Conservation (phyloP, 306 rosid species). For the Cucurbita argyrosperma region DNA sequence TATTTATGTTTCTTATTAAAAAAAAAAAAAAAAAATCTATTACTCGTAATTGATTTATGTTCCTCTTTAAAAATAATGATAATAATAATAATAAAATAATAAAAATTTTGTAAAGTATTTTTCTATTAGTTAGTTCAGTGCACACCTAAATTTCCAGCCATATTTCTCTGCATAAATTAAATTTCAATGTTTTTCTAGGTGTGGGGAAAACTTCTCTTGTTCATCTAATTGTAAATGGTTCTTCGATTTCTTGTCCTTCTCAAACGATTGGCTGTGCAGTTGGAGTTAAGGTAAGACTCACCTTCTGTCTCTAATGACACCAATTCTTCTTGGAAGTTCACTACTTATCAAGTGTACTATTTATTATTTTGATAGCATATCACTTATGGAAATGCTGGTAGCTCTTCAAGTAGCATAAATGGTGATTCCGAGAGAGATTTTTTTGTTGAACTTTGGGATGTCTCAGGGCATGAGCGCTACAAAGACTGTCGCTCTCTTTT, state of each 20-base stretch:
- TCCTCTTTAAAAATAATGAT: neutral
- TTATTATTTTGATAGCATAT: constrained; percentile 35
- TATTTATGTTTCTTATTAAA: neutral
- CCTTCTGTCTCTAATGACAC: neutral
- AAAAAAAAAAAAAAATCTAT: neutral
- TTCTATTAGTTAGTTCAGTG: neutral
- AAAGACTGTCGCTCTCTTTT: constrained; percentile 87
- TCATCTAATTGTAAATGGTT: constrained; percentile 71
- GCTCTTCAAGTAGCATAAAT: constrained; percentile 77
- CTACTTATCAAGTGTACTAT: constrained; percentile 1
- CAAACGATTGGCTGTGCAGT: constrained; percentile 93
- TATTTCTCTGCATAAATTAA: neutral
- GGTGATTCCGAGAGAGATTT: constrained; percentile 86
- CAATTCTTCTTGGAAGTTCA: constrained; percentile 7
- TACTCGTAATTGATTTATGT: neutral
- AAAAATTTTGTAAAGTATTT: neutral
- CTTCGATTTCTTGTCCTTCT: constrained; percentile 52
- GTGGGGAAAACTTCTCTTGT: constrained; percentile 94
- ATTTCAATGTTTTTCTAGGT: constrained; percentile 30
- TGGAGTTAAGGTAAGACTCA: constrained; percentile 51
- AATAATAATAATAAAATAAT: too few species aligned
- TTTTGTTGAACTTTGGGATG: constrained; percentile 96
- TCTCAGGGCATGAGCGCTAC: constrained; percentile 93
- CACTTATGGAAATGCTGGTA: constrained; percentile 61
- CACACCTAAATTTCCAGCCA: neutral